Evolutionary conservation across 352 stramenopile species (phyloP).

Genomic region (Saprolegnia diclina): DNA sequence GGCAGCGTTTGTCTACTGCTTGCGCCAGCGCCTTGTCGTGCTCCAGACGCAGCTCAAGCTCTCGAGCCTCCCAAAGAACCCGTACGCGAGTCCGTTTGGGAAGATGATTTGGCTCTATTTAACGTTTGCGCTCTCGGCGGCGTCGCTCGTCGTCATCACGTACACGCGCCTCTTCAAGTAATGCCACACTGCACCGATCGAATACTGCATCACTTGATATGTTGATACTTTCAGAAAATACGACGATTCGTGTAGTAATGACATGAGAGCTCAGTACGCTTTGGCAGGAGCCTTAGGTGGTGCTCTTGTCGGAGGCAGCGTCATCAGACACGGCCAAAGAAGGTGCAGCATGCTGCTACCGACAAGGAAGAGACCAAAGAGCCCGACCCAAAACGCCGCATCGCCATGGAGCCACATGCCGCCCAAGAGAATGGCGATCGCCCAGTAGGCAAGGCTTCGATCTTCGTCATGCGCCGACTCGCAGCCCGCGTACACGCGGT

Average conservation of each 20-base stretch:
- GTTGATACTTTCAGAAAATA: background rate
- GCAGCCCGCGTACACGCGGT: background rate
- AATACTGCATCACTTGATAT: background rate
- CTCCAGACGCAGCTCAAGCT: conserved; percentile 24
- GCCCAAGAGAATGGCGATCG: too few relatives aligned
- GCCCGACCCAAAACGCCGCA: too few relatives aligned
- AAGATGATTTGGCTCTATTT: conserved; percentile 62
- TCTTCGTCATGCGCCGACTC: background rate
- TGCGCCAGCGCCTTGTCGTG: conserved; percentile 48
- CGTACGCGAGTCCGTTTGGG: conserved; percentile 69
- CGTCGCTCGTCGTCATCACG: conserved; percentile 68
- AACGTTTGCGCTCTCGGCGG: conserved; percentile 49
- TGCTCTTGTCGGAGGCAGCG: too few relatives aligned
- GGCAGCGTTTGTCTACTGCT: conserved; percentile 63
- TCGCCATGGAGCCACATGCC: too few relatives aligned
- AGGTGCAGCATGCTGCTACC: too few relatives aligned
- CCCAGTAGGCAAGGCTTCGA: too few relatives aligned
- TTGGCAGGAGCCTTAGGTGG: too few relatives aligned
- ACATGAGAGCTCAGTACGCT: too few relatives aligned
- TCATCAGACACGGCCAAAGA: too few relatives aligned
- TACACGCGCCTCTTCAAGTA: conserved; percentile 50
- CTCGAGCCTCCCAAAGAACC: conserved; percentile 39
- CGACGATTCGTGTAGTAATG: background rate
- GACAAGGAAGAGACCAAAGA: too few relatives aligned
- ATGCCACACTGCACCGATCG: background rate